Base-by-base conservation (phyloP, 768 basidiomycete genomes). In the Amanita pallidorosea region DNA sequence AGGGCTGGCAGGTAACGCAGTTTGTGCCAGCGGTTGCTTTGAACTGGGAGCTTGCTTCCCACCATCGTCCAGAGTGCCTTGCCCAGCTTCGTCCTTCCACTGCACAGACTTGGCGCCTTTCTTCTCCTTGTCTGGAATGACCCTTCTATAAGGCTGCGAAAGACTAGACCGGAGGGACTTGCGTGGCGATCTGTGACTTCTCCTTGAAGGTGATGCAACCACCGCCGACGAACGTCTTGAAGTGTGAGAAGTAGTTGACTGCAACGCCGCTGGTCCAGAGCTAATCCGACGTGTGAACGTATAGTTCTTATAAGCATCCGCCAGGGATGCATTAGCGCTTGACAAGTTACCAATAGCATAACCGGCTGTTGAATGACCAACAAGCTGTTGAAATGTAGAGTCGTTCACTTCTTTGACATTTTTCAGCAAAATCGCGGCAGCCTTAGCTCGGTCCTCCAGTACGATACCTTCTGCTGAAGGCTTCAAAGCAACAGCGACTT, bases 71-170 rank as follows among this genome's bases (percentile, higher is more conserved):
- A 91, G 67, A 46, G 81, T 75, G 23, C 88, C 89, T 60, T 83
- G 82, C n/a, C 88, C 88, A 5, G 74, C 88, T 64, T 92, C 85
- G 57, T 92, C 88, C 51, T 74, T 77, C 90, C 90, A 93, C 61
- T 92, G 87, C 3, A 93, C 86, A 53, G 73, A 64, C 54, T 78
- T 80, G 51, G 67, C 61, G 45, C 67, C 70, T 51, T 71, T 78
- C 54, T 75, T 78, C 60, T 80, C 77, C 61, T 79, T 81, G 53
- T 84, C 81, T 1, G 83, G 80, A 15, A 74, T 71, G 17, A 29
- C 42, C 47, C 80, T 74, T 36, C 81, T 72, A 59, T 85, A 83
- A 2, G 85, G 77, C 41, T 77, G 75, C 12, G 69, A 65, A 20
- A 80, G 62, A 56, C 80, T 86, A 18, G 83, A 75, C n/a, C 85